Conservation (phyloP, 306 rosid genomes). For the Pterocarpus santalinus region DNA sequence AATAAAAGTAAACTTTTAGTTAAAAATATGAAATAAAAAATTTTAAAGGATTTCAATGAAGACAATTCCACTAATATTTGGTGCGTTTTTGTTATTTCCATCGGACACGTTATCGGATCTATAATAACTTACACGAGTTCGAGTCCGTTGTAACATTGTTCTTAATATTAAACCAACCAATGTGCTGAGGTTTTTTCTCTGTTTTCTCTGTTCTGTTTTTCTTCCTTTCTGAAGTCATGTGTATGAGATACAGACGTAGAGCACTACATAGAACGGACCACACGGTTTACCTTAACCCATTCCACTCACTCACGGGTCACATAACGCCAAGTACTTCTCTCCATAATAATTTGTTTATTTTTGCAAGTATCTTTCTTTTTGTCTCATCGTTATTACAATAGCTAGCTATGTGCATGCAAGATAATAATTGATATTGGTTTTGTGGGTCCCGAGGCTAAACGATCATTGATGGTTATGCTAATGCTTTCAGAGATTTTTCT, state of each 20-base stretch:
- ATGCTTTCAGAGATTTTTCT: neutral
- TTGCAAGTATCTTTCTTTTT: neutral
- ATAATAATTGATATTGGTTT: neutral
- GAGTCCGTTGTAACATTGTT: too few relatives aligned
- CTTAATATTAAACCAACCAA: neutral
- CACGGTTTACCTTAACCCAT: constrained; percentile 14
- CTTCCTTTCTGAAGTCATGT: constrained; percentile 30
- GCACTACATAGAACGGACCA: neutral
- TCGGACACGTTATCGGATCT: too few relatives aligned
- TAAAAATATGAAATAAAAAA: too few relatives aligned
- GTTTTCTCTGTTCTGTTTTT: neutral
- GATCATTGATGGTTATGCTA: neutral
- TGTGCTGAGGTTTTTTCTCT: neutral
- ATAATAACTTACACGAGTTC: too few relatives aligned
- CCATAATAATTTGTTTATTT: neutral
- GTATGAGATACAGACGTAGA: neutral
- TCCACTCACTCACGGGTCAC: constrained; percentile 17
- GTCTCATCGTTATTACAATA: neutral
- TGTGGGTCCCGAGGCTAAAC: neutral
- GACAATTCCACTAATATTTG: too few relatives aligned
- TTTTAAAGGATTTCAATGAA: too few relatives aligned
- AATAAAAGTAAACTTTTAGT: too few relatives aligned
- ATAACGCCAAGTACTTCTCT: neutral
- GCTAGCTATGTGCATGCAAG: neutral
- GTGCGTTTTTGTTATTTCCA: too few relatives aligned